These are phyloP conservation scores for Stagonosporopsis chrysanthemi DNA, from an alignment of 2,329 filamentous ascomycete species.

Conservation along the genomic window DNA sequence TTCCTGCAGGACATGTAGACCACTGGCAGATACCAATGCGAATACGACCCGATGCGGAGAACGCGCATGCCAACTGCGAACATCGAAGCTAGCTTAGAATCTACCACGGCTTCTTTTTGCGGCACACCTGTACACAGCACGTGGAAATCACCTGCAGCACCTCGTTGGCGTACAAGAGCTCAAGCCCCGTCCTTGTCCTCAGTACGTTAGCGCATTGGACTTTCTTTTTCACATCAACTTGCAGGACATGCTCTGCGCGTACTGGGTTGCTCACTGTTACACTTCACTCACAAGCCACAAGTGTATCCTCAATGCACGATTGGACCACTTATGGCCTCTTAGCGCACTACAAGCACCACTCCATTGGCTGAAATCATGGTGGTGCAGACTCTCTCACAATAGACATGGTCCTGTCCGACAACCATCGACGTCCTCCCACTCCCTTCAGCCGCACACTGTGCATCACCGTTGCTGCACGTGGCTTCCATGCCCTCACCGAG, in stretches of 20 bases:
- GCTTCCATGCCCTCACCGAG: neutral
- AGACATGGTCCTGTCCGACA: neutral
- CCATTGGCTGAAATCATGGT: neutral
- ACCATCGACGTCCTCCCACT: neutral
- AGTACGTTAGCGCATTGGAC: neutral
- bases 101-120: neutral
- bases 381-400: neutral
- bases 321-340: neutral
- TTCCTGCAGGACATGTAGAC: conserved; percentile 6
- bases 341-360: neutral
- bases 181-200: neutral
- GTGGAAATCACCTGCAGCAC: conserved; percentile 6
- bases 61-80: neutral
- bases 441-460: neutral
- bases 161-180: neutral
- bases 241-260: neutral
- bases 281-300: neutral
- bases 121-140: neutral
- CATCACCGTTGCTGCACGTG: neutral
- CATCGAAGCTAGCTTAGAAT: neutral
- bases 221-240: conserved; percentile 6
- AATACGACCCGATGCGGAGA: neutral
- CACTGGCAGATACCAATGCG: neutral
- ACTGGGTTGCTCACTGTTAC: neutral
- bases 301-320: neutral